Base-by-base conservation (phyloP, 257 asterid species). In the Craterostigma plantagineum region DNA sequence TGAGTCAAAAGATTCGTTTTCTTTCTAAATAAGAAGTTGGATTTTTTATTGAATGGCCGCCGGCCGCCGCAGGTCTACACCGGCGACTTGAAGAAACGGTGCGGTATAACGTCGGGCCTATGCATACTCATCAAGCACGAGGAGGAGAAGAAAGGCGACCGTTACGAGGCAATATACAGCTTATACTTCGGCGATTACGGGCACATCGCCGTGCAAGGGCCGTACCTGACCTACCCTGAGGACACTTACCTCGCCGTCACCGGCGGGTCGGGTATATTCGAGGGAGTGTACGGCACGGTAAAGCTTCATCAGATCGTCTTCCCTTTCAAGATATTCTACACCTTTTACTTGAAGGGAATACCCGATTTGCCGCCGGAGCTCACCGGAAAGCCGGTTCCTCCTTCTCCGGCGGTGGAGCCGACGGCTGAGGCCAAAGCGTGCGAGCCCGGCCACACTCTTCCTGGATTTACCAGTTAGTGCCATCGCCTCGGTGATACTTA, bases 201-300 rank as follows among this genome's bases (percentile, higher is more conserved):
- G n/a, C 95, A 82, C 58, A 67, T 87, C 40, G 60, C 95, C 7
- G 95, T 81, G 52, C 97, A 87, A 62, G 97, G 97, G 11, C 65
- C 68, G 34, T 87, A 87, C 44, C 34, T 87, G 46, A 87, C 97
- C 7, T 82, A 81, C 62, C 30, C 30, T 2, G 77, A 73, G 65
- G 97, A 82, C 61, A 67, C 79, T 12, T 71, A 64, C 34, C 80
- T 87, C 7, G 82, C 93, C 18, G 90, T 87, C 43, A 87, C 90
- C 9, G 97, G 97, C n/a, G 97, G 95, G 35, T 82, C 97, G 11
- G 97, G 97, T 9, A 60, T 87, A 17, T 87, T 87, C 64, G 81
- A 72, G 52, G 98, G 95, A 13, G 98, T 55, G 35, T 79, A 64
- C 62, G 98, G 98, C 3, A 90, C 82, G 61, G 93, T 87, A 53